These are phyloP conservation scores for Sphaerulina populicola DNA, from an alignment of 2,329 filamentous ascomycete species.

Conservation along the genomic window DNA sequence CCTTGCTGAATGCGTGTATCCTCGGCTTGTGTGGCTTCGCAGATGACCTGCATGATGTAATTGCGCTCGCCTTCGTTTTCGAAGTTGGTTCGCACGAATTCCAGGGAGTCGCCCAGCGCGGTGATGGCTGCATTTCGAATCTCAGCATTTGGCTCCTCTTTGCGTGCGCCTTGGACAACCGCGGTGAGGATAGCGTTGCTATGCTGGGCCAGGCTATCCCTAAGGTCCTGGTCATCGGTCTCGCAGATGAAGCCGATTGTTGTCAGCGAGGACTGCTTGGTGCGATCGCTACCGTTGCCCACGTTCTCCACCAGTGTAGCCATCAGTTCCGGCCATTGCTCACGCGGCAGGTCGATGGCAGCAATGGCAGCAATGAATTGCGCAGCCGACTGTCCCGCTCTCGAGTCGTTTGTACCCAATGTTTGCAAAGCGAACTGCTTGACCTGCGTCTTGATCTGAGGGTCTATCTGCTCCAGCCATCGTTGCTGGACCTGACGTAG, in stretches of 20 bases:
- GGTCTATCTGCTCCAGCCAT: slow-evolving; percentile 79
- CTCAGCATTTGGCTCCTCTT: slow-evolving; percentile 86
- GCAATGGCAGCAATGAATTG: slow-evolving; percentile 95
- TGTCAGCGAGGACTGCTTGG: slow-evolving; percentile 89
- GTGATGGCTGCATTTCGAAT: slow-evolving; percentile 89
- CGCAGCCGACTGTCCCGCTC: slow-evolving; percentile 80
- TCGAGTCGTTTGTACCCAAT: slow-evolving; percentile 65
- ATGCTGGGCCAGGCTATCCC: slow-evolving; percentile 70
- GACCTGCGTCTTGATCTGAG: slow-evolving; percentile 74
- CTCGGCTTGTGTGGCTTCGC: slow-evolving; percentile 90
- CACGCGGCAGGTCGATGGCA: slow-evolving; percentile 82
- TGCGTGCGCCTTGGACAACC: slow-evolving; percentile 92
- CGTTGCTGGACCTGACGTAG: slow-evolving; percentile 85
- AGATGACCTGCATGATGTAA: slow-evolving; percentile 99
- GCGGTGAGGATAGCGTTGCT: slow-evolving; percentile 97
- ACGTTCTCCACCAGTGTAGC: slow-evolving; percentile 82
- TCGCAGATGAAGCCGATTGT: slow-evolving; percentile 99
- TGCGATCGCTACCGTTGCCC: slow-evolving; percentile 71
- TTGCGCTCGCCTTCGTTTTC: slow-evolving; percentile 98
- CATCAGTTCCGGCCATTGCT: slow-evolving; percentile 93
- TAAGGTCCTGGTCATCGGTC: slow-evolving; percentile 78
- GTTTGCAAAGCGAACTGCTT: slow-evolving; percentile 88
- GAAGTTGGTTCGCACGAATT: slow-evolving; percentile 97
- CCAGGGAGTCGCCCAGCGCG: slow-evolving; percentile 88
- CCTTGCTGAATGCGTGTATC: slow-evolving; percentile 90